Conservation (phyloP, 768 basidiomycete species). For the Lactifluus volemus region DNA sequence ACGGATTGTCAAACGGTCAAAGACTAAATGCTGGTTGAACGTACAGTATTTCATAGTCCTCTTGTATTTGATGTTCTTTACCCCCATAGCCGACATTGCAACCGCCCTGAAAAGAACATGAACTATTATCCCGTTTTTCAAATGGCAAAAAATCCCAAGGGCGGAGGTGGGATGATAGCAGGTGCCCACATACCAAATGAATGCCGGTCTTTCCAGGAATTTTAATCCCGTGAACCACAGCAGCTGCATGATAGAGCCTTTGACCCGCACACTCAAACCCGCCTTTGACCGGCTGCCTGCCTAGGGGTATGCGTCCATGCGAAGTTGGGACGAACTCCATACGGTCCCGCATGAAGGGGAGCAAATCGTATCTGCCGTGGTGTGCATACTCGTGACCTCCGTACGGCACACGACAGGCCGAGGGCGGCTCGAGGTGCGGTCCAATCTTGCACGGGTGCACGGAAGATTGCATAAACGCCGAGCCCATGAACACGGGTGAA, state of each 20-base stretch:
- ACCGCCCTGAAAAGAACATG: neutral
- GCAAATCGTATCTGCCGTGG: slow-evolving; percentile 62
- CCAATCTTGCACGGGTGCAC: slow-evolving; percentile 83
- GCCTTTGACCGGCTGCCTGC: slow-evolving; percentile 55
- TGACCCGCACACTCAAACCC: slow-evolving; percentile 64
- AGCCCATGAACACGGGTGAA: slow-evolving; percentile 62
- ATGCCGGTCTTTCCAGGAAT: slow-evolving; percentile 68
- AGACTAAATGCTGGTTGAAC: slow-evolving; percentile 10
- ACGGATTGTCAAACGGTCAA: too few species aligned
- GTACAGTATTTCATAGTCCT: slow-evolving; percentile 38
- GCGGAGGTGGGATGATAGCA: neutral
- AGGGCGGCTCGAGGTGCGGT: slow-evolving; percentile 33
- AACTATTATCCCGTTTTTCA: neutral
- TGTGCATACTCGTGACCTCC: slow-evolving; percentile 55
- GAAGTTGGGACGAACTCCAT: slow-evolving; percentile 72
- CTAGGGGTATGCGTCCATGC: slow-evolving; percentile 50
- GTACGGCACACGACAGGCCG: slow-evolving; percentile 47
- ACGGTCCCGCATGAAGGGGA: slow-evolving; percentile 52
- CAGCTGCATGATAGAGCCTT: slow-evolving; percentile 62
- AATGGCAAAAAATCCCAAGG: too few species aligned
- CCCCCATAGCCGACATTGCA: slow-evolving; percentile 1
- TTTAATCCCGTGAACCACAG: slow-evolving; percentile 37
- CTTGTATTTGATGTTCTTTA: slow-evolving; percentile 30
- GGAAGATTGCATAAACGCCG: slow-evolving; percentile 52
- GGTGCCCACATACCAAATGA: slow-evolving; percentile 48